Evolutionary conservation across 2,329 filamentous ascomycete genomes (phyloP), one percentile per base, ranked within the genome.

Genomic region (Diaporthe sp.): DNA sequence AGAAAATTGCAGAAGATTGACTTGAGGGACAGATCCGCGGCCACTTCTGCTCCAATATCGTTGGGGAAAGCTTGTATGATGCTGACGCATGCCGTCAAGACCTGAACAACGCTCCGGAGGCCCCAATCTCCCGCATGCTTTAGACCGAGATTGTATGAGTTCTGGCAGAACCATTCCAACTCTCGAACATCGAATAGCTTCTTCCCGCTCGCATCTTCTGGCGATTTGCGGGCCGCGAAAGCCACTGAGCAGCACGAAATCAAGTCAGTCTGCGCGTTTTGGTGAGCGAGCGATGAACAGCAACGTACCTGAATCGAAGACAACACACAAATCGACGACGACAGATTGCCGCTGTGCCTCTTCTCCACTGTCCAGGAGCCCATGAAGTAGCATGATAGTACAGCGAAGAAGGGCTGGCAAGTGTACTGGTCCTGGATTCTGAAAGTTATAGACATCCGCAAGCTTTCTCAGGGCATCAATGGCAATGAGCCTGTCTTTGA

Each of bases 131-230:
- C 85, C 2, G 87, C 86, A 77, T 92, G 86, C 75, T 91, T 90
- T 6, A 96, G 83, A 0, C 92, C 92, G 9, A 95, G 82, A 77
- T 97, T 97, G 85, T 97, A 97, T 1, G 93, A 89, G 77, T 94
- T 96, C 76, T 92, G 92, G 50, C 92, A 93, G 81, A 97, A 96
- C 95, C 95, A 97, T 77, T 96, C 89, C 4, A 97, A 86, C 78
- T 98, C 95, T 4, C 86, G 81, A 0, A 87, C 74, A 0, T 88
- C 89, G 79, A 95, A 95, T 1, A 87, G 74, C 76, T 83, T 89
- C 42, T 83, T 82, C 12, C 85, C 86, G 25, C 84, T 78, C 54
- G 78, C 81, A 77, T 85, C 85, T 69, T 80, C 85, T 3, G 79
- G 83, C 25, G 81, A 82, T 74, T 82, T 77, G 42, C 84, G 77